Evolutionary conservation across 306 rosid genomes (phyloP).

Genomic region (Dryas octopetala): DNA sequence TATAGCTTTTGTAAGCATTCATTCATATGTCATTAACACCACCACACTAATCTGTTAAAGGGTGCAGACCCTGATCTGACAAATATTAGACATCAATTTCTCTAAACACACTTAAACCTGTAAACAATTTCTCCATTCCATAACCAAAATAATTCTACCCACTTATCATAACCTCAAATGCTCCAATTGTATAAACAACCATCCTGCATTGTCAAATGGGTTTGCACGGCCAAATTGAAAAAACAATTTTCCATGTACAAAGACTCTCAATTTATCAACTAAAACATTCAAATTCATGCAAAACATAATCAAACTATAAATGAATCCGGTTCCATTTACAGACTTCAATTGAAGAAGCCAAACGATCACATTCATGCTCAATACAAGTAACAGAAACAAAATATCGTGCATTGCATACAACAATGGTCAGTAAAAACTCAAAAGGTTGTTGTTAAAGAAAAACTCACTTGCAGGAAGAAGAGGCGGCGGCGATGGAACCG

Average conservation of each 20-base stretch:
- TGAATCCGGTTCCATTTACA: not conserved
- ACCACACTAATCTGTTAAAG: not conserved
- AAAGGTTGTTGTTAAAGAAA: not conserved
- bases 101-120: not conserved
- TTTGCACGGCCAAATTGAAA: not conserved
- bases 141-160: not conserved
- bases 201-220: not conserved
- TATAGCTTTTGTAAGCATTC: not conserved
- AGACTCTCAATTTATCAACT: not conserved
- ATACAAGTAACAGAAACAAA: not conserved
- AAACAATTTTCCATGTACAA: not conserved
- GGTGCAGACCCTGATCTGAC: not conserved
- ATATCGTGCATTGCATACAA: not conserved
- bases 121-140: not conserved
- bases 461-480: conserved; percentile 68
- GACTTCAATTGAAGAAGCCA: not conserved
- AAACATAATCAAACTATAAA: not conserved
- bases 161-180: not conserved
- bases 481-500: conserved; percentile 43
- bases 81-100: not conserved
- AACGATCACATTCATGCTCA: not conserved
- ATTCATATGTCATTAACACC: not conserved
- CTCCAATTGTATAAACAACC: not conserved
- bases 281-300: not conserved
- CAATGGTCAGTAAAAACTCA: too few species aligned